These are phyloP conservation scores for Globisporangium nunn DNA, from an alignment of 352 stramenopile species.

Conservation along the genomic window DNA sequence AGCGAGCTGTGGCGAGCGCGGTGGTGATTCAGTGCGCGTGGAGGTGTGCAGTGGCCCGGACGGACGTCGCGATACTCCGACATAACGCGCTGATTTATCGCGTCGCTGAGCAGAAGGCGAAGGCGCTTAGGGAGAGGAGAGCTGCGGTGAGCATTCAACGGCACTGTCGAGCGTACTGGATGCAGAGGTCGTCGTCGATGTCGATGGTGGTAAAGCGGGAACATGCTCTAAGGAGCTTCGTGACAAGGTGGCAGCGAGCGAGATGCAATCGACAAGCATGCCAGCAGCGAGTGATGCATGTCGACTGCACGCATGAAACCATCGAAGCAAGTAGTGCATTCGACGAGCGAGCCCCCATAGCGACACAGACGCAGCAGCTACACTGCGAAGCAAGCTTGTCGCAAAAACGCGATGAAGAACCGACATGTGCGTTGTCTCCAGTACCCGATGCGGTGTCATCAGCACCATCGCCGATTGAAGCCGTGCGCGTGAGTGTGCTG, in stretches of 20 bases:
- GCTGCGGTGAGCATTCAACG: neutral
- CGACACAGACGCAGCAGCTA: no score
- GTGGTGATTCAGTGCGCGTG: neutral
- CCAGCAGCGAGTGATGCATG: no score
- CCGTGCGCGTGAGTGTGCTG: no score
- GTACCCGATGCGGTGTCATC: no score
- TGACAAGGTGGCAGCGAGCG: neutral
- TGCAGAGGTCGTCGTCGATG: neutral
- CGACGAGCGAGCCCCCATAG: no score
- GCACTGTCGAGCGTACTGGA: neutral
- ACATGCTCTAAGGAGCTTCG: neutral
- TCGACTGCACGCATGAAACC: no score
- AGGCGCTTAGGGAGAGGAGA: neutral
- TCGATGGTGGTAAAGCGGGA: neutral
- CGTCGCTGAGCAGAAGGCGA: neutral
- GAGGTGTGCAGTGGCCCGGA: neutral
- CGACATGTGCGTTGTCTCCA: no score
- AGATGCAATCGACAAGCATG: neutral
- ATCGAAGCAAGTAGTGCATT: no score
- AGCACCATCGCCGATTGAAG: no score
- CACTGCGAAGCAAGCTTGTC: no score
- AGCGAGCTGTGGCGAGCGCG: no score
- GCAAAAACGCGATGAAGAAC: no score
- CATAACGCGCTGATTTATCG: neutral
- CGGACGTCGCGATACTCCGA: neutral